Base-by-base conservation (phyloP, 2,329 filamentous ascomycete species). In the Fusarium concolor region DNA sequence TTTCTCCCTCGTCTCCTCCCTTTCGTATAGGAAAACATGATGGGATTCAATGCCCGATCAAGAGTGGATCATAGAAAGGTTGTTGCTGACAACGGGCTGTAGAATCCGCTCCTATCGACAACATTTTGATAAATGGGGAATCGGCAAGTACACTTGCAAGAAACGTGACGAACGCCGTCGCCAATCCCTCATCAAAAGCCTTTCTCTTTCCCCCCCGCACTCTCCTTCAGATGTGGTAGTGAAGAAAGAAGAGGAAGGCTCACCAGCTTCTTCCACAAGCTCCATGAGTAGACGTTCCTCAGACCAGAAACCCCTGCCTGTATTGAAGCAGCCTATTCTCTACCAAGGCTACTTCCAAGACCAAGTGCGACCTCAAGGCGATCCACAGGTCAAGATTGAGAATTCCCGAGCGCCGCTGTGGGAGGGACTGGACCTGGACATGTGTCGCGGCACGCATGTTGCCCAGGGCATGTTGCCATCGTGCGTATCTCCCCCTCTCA, bases 111-210 rank as follows among this genome's bases (percentile, higher is more conserved):
- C 84, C 4, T 86, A 85, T 67, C 77, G 83, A 20, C 82, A 82
- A n/a, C 78, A 81, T 37, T 79, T 86, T 62, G 78, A 81, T 24
- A 77, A 74, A 59, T 86, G 84, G 84, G 69, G 76, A 6, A 67
- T 84, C 41, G 73, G 75, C 68, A 86, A 86, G 71, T 86, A 86
- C 72, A 83, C 81, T 53, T 79, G 79, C 70, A 80, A 76, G 65
- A 76, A 75, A 49, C 74, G 75, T 39, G 44, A 65, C 22, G 55
- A 47, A 14, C 65, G 65, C 10, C 71, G 70, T 39, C 62, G 64
- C 26, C 44, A 56, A 45, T 56, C 59, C 12, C 44, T 62, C 28
- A 46, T 38, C 18, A 53, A 57, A 3, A 37, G 17, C 18, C 20
- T 63, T 10, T 62, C 67, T 17, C 65, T 56, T 10, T 71, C 72